Evolutionary conservation across 1,284 basidiomycete genomes (phyloP).

Genomic region (Ganoderma multipileum): DNA sequence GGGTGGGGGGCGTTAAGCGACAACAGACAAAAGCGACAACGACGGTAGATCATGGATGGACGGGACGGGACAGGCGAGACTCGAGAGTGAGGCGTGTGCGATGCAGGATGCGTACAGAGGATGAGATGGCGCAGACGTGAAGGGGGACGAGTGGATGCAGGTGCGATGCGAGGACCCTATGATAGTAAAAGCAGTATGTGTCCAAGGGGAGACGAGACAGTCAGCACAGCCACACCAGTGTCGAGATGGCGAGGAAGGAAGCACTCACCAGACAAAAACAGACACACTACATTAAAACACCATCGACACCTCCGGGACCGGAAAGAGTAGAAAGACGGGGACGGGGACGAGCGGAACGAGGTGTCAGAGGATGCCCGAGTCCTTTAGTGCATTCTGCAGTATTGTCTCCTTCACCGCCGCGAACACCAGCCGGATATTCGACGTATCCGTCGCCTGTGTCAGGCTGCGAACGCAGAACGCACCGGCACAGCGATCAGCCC

Average conservation of each 20-base stretch:
- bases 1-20: slow-evolving; percentile 13
- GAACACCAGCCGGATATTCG: slow-evolving; percentile 90
- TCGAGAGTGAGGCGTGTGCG: slow-evolving; percentile 6
- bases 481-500: slow-evolving; percentile 9
- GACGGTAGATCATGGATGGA: slow-evolving; percentile 26
- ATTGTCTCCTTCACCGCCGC: slow-evolving; percentile 99
- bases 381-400: slow-evolving; percentile 86
- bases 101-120: slow-evolving; percentile 7
- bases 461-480: slow-evolving; percentile 53
- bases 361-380: slow-evolving; percentile 75
- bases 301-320: slow-evolving; percentile 5
- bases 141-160: slow-evolving; percentile 21
- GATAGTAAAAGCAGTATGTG: too few relatives aligned
- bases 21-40: slow-evolving; percentile 29
- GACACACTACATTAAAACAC: slow-evolving; percentile 15
- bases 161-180: slow-evolving; percentile 19
- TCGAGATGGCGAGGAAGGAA: neutral
- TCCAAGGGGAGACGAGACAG: too few relatives aligned
- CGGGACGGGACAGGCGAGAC: slow-evolving; percentile 13
- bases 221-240: slow-evolving; percentile 3
- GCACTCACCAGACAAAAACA: slow-evolving; percentile 24
- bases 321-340: neutral
- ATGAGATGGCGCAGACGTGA: slow-evolving; percentile 12
- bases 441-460: slow-evolving; percentile 83
- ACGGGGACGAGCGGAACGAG: neutral